Evolutionary conservation across 306 rosid species (phyloP).

Genomic region (Styphnolobium japonicum): DNA sequence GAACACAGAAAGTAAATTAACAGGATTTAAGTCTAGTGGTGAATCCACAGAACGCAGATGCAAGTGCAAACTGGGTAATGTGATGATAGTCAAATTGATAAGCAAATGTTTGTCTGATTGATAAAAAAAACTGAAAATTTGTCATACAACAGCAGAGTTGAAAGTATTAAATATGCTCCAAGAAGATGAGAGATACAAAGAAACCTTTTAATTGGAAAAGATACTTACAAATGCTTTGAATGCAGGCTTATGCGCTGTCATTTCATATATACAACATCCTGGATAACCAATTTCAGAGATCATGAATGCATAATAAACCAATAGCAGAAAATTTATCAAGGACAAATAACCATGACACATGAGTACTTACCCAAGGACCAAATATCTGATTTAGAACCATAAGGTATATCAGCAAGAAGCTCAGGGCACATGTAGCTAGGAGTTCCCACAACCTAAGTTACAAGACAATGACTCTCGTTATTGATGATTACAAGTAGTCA

Average conservation of each 20-base stretch:
- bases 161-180: neutral
- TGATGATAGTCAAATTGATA: neutral
- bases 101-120: neutral
- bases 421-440: conserved; percentile 99
- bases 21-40: neutral
- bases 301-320: conserved; percentile 9
- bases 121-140: neutral
- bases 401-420: conserved; percentile 99
- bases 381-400: conserved; percentile 97
- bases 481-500: conserved; percentile 9
- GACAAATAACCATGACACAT: conserved; percentile 4
- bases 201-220: neutral
- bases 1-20: neutral
- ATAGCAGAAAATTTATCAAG: conserved; percentile 9
- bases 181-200: neutral
- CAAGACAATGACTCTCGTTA: neutral
- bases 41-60: conserved; percentile 16
- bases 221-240: conserved; percentile 96
- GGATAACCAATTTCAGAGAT: conserved; percentile 37
- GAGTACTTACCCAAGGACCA: conserved; percentile 90
- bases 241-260: conserved; percentile 83
- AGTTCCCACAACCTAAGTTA: conserved; percentile 90
- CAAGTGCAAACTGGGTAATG: neutral
- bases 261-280: conserved; percentile 98
- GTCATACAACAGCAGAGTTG: neutral